Evolutionary conservation across 129 eudicot genomes (phyloP).

Genomic region (Tanacetum coccineum): DNA sequence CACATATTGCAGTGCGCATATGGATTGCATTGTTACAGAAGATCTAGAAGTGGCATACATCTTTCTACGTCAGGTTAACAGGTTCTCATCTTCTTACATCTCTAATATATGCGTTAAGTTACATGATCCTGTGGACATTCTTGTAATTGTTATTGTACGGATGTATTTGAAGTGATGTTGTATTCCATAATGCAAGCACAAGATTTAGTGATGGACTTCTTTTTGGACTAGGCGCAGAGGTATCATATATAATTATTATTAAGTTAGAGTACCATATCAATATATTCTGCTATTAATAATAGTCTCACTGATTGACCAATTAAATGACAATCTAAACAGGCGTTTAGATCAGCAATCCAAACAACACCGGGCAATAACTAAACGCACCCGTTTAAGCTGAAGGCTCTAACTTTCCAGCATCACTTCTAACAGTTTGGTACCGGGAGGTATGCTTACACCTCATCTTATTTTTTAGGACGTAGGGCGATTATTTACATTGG

Average conservation of each 20-base stretch:
- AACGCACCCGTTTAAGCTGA: too few species aligned
- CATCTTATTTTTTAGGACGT: too few species aligned
- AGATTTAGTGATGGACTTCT: constrained; percentile 92
- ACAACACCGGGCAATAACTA: too few species aligned
- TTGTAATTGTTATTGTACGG: background rate
- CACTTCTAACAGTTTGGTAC: too few species aligned
- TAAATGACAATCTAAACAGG: too few species aligned
- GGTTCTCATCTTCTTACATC: constrained; percentile 34
- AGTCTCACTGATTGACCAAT: constrained; percentile 1
- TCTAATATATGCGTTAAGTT: background rate
- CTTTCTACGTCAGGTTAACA: constrained; percentile 79
- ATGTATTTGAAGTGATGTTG: constrained; percentile 73
- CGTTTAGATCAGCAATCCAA: too few species aligned
- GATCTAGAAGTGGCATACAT: constrained; percentile 64
- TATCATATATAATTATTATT: constrained; percentile 23
- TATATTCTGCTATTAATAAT: constrained; percentile 3
- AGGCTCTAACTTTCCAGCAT: too few species aligned
- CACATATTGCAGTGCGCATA: constrained; percentile 67
- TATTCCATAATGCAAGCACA: constrained; percentile 95
- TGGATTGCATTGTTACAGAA: constrained; percentile 83
- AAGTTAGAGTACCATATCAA: background rate
- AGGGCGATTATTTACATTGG: too few species aligned
- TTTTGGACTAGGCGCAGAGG: constrained; percentile 98
- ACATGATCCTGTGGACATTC: background rate
- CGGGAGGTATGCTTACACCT: too few species aligned